Evolutionary conservation across 2,329 filamentous ascomycete genomes (phyloP), one percentile per base, ranked within the genome.

Genomic region (Talaromyces atroroseus): DNA sequence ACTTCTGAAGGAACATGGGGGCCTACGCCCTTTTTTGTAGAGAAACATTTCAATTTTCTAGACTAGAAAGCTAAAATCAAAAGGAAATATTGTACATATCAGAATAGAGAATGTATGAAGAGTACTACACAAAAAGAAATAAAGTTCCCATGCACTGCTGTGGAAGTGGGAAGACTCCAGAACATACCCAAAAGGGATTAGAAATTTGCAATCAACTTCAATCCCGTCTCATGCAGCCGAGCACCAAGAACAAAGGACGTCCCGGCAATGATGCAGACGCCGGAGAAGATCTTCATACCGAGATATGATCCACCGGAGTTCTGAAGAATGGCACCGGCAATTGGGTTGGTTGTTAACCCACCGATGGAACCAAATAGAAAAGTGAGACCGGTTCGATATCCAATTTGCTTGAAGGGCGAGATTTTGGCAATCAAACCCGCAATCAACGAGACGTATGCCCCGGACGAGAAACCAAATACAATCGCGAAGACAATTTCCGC

Each of bases 401-500:
- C 66, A 34, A 63, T 65, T 14, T 70, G 62, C 20, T 66, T 61
- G 5, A 62, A 63, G 16, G 58, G 52, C 20, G 72, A 84, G 58
- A 90, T 86, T 64, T 90, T 85, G 4, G 85, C 85, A 24, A 90
- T 75, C n/a, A 87, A 72, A 0, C 85, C 79, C 0, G 87, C 83
- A 0, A 76, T 75, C 36, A 89, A 71, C 1, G 81, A 80, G 44
- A 87, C 80, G 63, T 84, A 86, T 5, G 81, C 81, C 11, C 87
- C 87, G 0, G 82, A 85, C 7, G 79, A 79, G 65, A 89, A 88
- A 12, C 86, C 87, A 61, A 86, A 89, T 6, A 88, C 69, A 24
- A 80, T 74, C 16, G 80, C 78, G 66, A 88, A 89, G 44, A 83
- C 76, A 46, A 89, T 76, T 58, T 86, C 81, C 3, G 80, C 77